Percentiles rank a stretch among this genome's conserved stretches.
Conservation (phyloP, 1,139 yeast species). For the Saccharomyces hybrid region DNA sequence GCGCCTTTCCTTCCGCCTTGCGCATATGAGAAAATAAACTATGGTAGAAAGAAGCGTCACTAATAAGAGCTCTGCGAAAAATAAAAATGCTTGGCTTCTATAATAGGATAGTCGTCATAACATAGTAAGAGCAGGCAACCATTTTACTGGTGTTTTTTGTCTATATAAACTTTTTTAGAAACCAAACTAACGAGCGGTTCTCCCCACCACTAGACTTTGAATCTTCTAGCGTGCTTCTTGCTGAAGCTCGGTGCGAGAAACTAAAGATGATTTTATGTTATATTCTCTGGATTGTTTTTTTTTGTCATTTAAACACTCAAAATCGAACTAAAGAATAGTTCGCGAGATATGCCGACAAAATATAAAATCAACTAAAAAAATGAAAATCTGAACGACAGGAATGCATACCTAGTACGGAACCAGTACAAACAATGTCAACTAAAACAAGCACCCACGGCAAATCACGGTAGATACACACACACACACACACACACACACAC, state of each 20-base stretch:
- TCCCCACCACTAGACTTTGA: neutral
- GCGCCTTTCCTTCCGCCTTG: neutral
- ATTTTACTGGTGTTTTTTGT: neutral
- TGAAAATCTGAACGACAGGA: neutral
- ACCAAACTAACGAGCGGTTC: neutral
- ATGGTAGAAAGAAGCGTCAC: neutral
- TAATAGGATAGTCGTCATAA: neutral
- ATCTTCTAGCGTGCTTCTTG: neutral
- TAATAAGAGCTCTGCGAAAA: neutral
- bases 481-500: neutral
- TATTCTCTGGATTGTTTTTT: neutral
- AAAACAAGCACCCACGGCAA: neutral
- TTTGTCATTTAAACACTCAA: neutral
- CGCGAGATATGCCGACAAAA: neutral
- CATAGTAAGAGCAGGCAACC: neutral
- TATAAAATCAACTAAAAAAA: neutral
- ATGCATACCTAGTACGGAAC: neutral
- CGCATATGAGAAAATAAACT: neutral
- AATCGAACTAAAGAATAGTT: neutral
- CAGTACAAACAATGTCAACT: neutral
- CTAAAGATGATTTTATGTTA: neutral
- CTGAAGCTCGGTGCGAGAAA: neutral
- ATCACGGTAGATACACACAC: neutral
- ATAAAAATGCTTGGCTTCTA: neutral
- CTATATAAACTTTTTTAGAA: neutral